Evolutionary conservation across 768 basidiomycete genomes (phyloP).

Genomic region (Collybiopsis luxurians): DNA sequence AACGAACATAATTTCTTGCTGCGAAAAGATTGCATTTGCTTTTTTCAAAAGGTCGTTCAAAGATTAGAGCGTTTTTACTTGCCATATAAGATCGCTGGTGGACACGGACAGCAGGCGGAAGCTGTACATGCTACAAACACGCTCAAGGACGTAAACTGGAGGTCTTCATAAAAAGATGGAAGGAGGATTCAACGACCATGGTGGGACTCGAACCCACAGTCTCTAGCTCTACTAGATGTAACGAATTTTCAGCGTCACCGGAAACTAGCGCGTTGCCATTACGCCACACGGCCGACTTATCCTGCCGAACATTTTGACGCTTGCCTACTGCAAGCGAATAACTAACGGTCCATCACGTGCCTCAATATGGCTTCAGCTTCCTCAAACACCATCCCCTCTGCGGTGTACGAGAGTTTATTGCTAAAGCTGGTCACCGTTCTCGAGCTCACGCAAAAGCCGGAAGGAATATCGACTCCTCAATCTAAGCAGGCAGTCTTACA

Average conservation of each 20-base stretch:
- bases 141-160: too few relatives aligned
- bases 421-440: conserved; percentile 59
- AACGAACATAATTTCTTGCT: too few relatives aligned
- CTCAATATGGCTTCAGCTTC: neutral
- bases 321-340: neutral
- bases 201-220: conserved; percentile 10
- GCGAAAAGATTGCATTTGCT: too few relatives aligned
- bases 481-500: conserved; percentile 66
- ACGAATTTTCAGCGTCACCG: neutral
- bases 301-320: neutral
- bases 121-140: too few relatives aligned
- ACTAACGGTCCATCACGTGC: neutral
- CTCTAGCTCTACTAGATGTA: neutral
- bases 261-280: conserved; percentile 13
- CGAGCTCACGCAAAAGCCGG: conserved; percentile 55
- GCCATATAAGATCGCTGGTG: too few relatives aligned
- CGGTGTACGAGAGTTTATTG: conserved; percentile 55
- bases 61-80: too few relatives aligned
- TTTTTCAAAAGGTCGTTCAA: too few relatives aligned
- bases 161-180: too few relatives aligned
- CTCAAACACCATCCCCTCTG: conserved; percentile 23
- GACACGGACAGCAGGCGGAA: too few relatives aligned
- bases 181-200: conserved; percentile 9
- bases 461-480: conserved; percentile 52
- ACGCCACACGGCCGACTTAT: conserved; percentile 11